A percentile compares a stretch with the other conserved stretches of the same genome.
Conservation (phyloP, 2,329 filamentous ascomycete genomes). For the Lecanosticta acicola region DNA sequence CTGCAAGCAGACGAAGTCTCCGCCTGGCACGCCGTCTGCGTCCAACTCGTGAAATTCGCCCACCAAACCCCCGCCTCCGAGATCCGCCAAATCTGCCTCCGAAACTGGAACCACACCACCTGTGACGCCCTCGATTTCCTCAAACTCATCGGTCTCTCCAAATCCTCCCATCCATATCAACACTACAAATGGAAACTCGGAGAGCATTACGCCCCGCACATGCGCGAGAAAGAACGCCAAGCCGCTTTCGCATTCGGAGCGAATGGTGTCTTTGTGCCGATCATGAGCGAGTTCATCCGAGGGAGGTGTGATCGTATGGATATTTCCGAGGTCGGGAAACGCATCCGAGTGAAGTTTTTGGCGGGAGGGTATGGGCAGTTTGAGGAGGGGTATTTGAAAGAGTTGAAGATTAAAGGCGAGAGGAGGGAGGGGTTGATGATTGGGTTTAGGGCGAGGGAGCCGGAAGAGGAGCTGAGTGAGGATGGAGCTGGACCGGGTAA, state of each 20-base stretch:
- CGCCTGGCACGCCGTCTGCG: conserved; percentile 26
- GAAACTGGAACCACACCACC: conserved; percentile 4
- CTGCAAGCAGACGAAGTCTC: conserved; percentile 21
- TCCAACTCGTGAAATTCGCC: conserved; percentile 7
- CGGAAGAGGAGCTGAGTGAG: too few species aligned
- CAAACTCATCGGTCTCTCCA: conserved; percentile 3
- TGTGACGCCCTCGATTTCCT: conserved; percentile 9
- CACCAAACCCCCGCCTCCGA: conserved; percentile 5
- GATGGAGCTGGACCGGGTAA: too few species aligned
- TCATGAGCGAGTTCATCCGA: background rate
- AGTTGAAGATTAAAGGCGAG: background rate
- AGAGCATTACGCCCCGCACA: conserved; percentile 1
- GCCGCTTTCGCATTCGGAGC: background rate
- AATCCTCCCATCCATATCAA: background rate
- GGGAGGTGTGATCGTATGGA: background rate
- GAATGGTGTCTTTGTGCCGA: background rate
- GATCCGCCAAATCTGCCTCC: conserved; percentile 3
- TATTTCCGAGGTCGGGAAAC: background rate
- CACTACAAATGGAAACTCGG: conserved; percentile 12
- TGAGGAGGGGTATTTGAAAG: conserved; percentile 1
- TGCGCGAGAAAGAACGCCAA: background rate
- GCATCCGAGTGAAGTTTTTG: conserved; percentile 13
- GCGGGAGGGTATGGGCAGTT: conserved; percentile 16
- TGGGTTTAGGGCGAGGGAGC: background rate
- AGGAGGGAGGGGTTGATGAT: background rate